Evolutionary conservation across 768 basidiomycete species (phyloP).

Genomic region (Lyophyllum atratum): DNA sequence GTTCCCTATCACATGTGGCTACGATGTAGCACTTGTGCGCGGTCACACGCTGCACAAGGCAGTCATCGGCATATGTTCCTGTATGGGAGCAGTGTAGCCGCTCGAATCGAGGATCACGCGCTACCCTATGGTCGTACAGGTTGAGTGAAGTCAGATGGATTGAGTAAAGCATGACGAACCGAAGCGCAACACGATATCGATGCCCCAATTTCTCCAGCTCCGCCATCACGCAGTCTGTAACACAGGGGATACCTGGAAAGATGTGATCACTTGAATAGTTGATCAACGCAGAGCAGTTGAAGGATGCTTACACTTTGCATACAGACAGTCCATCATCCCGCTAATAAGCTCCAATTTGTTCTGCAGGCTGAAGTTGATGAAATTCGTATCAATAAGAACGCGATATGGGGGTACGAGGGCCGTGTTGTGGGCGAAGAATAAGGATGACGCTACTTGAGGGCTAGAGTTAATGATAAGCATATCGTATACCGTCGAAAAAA

Average conservation of each 20-base stretch:
- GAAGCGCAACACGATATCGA: conserved; percentile 90
- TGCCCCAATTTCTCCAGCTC: conserved; percentile 98
- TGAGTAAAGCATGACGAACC: conserved; percentile 50
- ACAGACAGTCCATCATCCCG: conserved; percentile 99
- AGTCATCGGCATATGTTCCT: conserved; percentile 99
- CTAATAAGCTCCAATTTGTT: conserved; percentile 95
- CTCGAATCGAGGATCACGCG: conserved; percentile 96
- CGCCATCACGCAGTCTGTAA: conserved; percentile 99
- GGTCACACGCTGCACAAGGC: conserved; percentile 93
- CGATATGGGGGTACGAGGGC: conserved; percentile 97
- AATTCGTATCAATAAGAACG: conserved; percentile 98
- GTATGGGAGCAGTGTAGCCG: conserved; percentile 88
- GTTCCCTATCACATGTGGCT: conserved; percentile 95
- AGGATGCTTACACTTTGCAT: conserved; percentile 80
- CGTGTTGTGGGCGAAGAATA: conserved; percentile 94
- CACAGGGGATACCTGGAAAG: conserved; percentile 86
- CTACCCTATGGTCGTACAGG: conserved; percentile 62
- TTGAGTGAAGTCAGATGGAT: neutral
- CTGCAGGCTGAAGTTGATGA: conserved; percentile 98
- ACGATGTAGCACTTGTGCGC: conserved; percentile 97
- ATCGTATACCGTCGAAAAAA: conserved; percentile 1
- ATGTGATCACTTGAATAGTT: conserved; percentile 7
- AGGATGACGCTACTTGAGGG: conserved; percentile 83
- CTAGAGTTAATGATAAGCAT: conserved; percentile 36
- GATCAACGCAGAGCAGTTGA: neutral